Evolutionary conservation across 352 stramenopile genomes (phyloP).

Genomic region (Globisporangium rhizosaccharum): DNA sequence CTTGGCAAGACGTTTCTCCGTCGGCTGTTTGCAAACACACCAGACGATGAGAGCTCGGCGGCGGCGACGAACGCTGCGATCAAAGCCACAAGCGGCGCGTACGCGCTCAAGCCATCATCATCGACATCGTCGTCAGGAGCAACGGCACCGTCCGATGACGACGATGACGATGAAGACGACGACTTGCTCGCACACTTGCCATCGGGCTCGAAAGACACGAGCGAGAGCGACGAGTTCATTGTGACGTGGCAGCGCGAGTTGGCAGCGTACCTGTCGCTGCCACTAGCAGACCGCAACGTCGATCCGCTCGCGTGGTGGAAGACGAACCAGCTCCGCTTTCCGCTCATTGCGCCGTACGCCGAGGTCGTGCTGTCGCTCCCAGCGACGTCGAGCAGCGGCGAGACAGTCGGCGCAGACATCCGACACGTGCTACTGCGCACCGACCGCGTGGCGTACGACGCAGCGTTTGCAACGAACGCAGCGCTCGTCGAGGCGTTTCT

Average conservation of each 20-base stretch:
- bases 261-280: constrained; percentile 64
- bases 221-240: constrained; percentile 38
- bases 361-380: constrained; percentile 72
- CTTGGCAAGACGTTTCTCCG: constrained; percentile 36
- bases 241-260: constrained; percentile 74
- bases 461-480: constrained; percentile 37
- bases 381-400: constrained; percentile 51
- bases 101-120: too few relatives aligned
- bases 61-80: constrained; percentile 13
- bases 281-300: constrained; percentile 65
- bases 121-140: too few relatives aligned
- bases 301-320: constrained; percentile 78
- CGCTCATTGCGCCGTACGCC: constrained; percentile 65
- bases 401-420: constrained; percentile 42
- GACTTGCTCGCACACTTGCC: constrained; percentile 20
- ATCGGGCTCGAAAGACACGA: constrained; percentile 42
- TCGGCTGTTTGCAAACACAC: constrained; percentile 39
- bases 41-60: constrained; percentile 21
- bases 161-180: constrained; percentile 46
- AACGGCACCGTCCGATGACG: constrained; percentile 22
- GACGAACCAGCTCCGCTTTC: constrained; percentile 70
- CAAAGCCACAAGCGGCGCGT: too few relatives aligned
- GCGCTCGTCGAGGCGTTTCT: constrained; percentile 66
- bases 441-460: constrained; percentile 35
- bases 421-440: constrained; percentile 54